These are phyloP conservation scores for Hansenula lynferdii DNA, from an alignment of 1,139 yeast genomes.

Conservation along the genomic window DNA sequence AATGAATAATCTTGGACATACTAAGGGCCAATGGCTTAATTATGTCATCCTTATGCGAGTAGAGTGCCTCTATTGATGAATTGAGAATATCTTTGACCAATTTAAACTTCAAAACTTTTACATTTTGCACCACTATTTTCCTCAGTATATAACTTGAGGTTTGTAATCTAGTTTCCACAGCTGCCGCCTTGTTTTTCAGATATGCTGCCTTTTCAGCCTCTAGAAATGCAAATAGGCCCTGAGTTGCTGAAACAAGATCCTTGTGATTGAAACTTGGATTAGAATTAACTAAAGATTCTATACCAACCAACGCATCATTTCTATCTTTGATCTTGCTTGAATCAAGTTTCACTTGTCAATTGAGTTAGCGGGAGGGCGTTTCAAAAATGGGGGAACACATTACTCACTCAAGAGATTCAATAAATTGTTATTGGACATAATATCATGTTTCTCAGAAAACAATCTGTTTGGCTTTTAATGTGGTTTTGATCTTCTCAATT, in stretches of 20 bases:
- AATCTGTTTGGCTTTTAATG: background rate
- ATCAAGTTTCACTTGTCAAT: slow-evolving; percentile 24
- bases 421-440: background rate
- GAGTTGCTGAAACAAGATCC: slow-evolving; percentile 17
- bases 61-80: slow-evolving; percentile 9
- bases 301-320: slow-evolving; percentile 40
- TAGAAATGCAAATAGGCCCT: slow-evolving; percentile 36
- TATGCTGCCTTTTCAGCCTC: slow-evolving; percentile 37
- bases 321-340: slow-evolving; percentile 51
- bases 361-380: background rate
- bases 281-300: slow-evolving; percentile 27
- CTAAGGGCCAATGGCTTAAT: slow-evolving; percentile 35
- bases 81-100: slow-evolving; percentile 22
- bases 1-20: slow-evolving; percentile 28
- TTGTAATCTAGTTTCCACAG: slow-evolving; percentile 38
- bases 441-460: background rate
- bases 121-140: slow-evolving; percentile 27
- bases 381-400: no score
- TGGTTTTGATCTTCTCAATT: background rate
- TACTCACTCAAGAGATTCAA: slow-evolving; percentile 1
- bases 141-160: slow-evolving; percentile 37
- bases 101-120: slow-evolving; percentile 25
- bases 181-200: slow-evolving; percentile 24
- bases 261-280: slow-evolving; percentile 22
- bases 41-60: slow-evolving; percentile 11